phyloP scores from a whole-genome alignment of 2,329 filamentous ascomycete species.

The Penicillium vulpinum region DNA sequence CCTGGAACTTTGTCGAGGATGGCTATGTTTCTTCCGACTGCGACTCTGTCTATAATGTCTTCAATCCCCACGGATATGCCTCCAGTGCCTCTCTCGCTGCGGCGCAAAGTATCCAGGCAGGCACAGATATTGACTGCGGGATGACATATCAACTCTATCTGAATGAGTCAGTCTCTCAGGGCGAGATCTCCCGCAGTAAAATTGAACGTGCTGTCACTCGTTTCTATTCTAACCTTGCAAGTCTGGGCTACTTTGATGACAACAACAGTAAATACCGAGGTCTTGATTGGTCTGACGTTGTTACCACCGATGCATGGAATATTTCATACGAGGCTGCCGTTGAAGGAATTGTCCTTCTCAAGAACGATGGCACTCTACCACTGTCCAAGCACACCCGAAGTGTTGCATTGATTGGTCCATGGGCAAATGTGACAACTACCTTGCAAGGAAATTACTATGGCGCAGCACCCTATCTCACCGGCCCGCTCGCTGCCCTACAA shows the following conservation, averaged over 20 bases:
- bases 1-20: constrained; percentile 64
- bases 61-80: constrained; percentile 53
- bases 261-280: constrained; percentile 49
- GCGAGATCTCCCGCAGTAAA: constrained; percentile 46
- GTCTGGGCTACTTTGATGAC: constrained; percentile 56
- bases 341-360: constrained; percentile 52
- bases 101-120: constrained; percentile 52
- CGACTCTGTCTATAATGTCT: constrained; percentile 62
- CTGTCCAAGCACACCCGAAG: constrained; percentile 39
- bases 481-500: constrained; percentile 55
- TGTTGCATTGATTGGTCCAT: constrained; percentile 59
- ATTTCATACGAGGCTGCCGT: constrained; percentile 57
- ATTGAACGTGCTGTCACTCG: constrained; percentile 51
- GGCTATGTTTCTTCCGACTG: constrained; percentile 67
- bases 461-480: constrained; percentile 56
- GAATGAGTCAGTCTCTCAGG: constrained; percentile 46
- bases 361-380: constrained; percentile 54
- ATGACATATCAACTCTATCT: constrained; percentile 50
- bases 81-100: constrained; percentile 48
- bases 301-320: constrained; percentile 53
- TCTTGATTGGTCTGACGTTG: constrained; percentile 58
- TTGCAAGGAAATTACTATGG: constrained; percentile 63
- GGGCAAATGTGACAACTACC: constrained; percentile 58
- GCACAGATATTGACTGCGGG: constrained; percentile 57
- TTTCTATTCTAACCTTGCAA: constrained; percentile 52